Base-by-base conservation (phyloP, 78 protist species). In the Pigoraptor vietnamica region DNA sequence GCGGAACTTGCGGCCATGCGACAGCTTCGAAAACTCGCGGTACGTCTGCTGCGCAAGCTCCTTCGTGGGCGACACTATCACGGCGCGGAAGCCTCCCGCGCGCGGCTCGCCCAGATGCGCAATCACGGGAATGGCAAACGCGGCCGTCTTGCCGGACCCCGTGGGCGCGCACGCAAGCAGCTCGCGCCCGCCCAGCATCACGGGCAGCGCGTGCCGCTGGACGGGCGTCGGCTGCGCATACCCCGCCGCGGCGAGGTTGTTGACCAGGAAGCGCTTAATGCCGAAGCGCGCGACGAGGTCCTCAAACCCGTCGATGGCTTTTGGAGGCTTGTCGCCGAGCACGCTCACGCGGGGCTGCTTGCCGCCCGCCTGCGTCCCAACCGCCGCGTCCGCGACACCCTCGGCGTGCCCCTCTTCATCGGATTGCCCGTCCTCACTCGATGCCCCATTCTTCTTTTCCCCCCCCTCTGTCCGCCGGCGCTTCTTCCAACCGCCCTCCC, bases 131-230 rank as follows among this genome's bases (percentile, higher is more conserved):
- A 96, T 0, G 36, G 91, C 37, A 40, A 93, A 98, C 25, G 99
- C 96, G 19, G 94, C 94, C 39, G 99, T 98, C 94, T 98, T 98
- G 56, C 99, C 99, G 21, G 98, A 95, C 81, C 99, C 99, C 2
- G 99, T 98, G 67, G 97, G 98, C 34, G 99, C 98, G 55, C 90
- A 81, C 32, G 94, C 99, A 33, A 98, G 90, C 10, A 97, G 90
- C 25, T 98, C 98, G 9, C 98, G 83, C 14, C 92, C 95, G 21
- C 10, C 91, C n/a, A 96, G 24, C 40, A 97, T 25, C 10, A 81
- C 55, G 2, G 96, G 96, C 0, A 94, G 39, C 32, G 93, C 55
- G 10, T 92, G 93, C 56, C 1, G 19, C 25, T 91, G 93, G 1
- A 91, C 84, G n/a, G 93, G 90, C 19, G 93, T 91, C 36, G 93